Evolutionary conservation across 345 rosid species (phyloP), one percentile per base, ranked within the genome.

Genomic region (Eucalyptus tenuipes): DNA sequence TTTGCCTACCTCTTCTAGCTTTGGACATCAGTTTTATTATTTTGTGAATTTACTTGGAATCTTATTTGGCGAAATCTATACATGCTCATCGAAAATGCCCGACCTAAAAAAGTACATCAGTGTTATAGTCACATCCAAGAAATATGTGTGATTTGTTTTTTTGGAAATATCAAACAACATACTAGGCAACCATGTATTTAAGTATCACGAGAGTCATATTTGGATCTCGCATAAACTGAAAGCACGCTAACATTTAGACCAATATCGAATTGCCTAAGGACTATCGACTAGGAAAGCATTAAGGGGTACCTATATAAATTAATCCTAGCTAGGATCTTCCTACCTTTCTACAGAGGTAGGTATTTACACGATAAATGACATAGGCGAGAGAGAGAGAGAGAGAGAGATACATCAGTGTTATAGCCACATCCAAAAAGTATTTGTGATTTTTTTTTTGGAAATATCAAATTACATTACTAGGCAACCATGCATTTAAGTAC

Each of bases 211-310:
- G 50, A 49, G 17, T 14, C 50, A 49, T 49, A 49, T 49, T 5
- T 49, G 1, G 50, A 49, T 49, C 50, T 49, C 17, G 17, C 50
- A 49, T 49, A 49, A 49, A 49, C 7, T 49, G 3, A 49, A 49
- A 49, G 50, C 17, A 49, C 17, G 0, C 50, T 49, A 49, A 49
- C 50, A 49, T 49, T 49, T 17, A 0, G 0, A 14, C 6, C 17
- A 49, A 49, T 49, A 49, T 49, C 17, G 50, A 49, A 49, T 49
- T 49, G 50, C 50, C 17, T 49, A 49, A 0, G 50, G 50, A 49
- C 50, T 49, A 49, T 1, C 3, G 17, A 5, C 50, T 49, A 49
- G 50, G 50, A 49, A 49, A 13, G 50, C 50, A 49, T 49, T 49
- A 49, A 49, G 3, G 50, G 50, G 61, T 55, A 24, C 5, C 27